phyloP scores from a whole-genome alignment of 768 basidiomycete genomes.

The Pholiota molesta region DNA sequence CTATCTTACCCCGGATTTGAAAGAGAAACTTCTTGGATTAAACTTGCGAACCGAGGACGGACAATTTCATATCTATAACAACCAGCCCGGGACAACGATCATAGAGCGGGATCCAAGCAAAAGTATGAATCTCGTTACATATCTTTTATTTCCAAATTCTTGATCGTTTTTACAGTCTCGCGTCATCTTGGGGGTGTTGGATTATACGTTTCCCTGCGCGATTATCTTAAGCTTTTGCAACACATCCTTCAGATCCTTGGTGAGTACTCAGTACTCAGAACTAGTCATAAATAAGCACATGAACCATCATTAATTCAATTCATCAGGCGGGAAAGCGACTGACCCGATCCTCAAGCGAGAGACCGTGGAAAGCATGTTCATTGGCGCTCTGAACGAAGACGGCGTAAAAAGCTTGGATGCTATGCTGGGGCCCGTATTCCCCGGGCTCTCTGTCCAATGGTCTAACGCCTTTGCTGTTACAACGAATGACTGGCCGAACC shows the following conservation, averaged over 20 bases:
- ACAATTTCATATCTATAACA: conserved; percentile 18
- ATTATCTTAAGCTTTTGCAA: conserved; percentile 6
- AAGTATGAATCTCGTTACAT: conserved; percentile 16
- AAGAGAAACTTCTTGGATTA: conserved; percentile 21
- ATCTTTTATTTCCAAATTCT: not conserved
- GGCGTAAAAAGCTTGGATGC: conserved; percentile 11
- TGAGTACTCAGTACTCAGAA: not conserved
- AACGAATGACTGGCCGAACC: conserved; percentile 25
- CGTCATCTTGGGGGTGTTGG: not conserved
- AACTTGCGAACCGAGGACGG: conserved; percentile 25
- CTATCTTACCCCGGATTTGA: conserved; percentile 29
- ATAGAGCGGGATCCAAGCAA: conserved; percentile 29
- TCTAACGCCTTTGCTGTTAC: conserved; percentile 28
- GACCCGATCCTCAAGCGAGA: conserved; percentile 17
- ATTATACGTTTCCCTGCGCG: not conserved
- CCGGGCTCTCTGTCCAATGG: conserved; percentile 8
- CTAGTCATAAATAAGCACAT: not conserved
- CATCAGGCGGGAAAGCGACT: conserved; percentile 6
- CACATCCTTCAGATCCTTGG: conserved; percentile 5
- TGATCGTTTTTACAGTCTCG: not conserved
- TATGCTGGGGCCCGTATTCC: conserved; percentile 2
- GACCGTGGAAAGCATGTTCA: conserved; percentile 19
- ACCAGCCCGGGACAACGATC: conserved; percentile 16
- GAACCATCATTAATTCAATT: not conserved
- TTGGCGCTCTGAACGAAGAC: conserved; percentile 18